Conservation (phyloP, 306 rosid genomes). For the Argentina anserina region DNA sequence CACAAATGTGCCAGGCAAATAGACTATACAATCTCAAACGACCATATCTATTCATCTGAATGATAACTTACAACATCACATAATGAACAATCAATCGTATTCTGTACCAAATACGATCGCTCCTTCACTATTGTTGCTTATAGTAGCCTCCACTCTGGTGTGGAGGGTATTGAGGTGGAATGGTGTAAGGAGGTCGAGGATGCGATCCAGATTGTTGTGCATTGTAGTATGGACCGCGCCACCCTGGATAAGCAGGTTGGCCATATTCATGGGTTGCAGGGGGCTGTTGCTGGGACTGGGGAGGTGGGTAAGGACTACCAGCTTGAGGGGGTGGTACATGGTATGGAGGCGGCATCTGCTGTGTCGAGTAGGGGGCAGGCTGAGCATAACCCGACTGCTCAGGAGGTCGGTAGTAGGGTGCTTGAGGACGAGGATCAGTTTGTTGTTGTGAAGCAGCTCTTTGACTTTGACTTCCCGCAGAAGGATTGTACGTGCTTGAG, state of each 20-base stretch:
- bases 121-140: slow-evolving; percentile 54
- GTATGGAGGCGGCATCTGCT: slow-evolving; percentile 65
- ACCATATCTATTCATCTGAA: slow-evolving; percentile 12
- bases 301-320: slow-evolving; percentile 53
- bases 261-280: slow-evolving; percentile 75
- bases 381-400: slow-evolving; percentile 67
- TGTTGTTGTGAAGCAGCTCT: slow-evolving; percentile 52
- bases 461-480: slow-evolving; percentile 58
- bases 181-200: slow-evolving; percentile 83
- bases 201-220: slow-evolving; percentile 63
- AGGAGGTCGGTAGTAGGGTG: slow-evolving; percentile 64
- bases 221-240: slow-evolving; percentile 91
- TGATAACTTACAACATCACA: slow-evolving; percentile 16
- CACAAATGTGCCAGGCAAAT: neutral
- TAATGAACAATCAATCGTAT: slow-evolving; percentile 26
- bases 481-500: slow-evolving; percentile 42
- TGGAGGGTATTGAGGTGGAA: slow-evolving; percentile 72
- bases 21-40: slow-evolving; percentile 28
- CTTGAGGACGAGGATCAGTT: slow-evolving; percentile 58
- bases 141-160: slow-evolving; percentile 91
- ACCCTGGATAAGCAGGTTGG: slow-evolving; percentile 94
- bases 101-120: neutral
- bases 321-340: slow-evolving; percentile 53
- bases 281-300: slow-evolving; percentile 62
- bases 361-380: slow-evolving; percentile 54